These are phyloP conservation scores for Penicillium diatomitis DNA, from an alignment of 495 filamentous ascomycete genomes.

Conservation along the genomic window DNA sequence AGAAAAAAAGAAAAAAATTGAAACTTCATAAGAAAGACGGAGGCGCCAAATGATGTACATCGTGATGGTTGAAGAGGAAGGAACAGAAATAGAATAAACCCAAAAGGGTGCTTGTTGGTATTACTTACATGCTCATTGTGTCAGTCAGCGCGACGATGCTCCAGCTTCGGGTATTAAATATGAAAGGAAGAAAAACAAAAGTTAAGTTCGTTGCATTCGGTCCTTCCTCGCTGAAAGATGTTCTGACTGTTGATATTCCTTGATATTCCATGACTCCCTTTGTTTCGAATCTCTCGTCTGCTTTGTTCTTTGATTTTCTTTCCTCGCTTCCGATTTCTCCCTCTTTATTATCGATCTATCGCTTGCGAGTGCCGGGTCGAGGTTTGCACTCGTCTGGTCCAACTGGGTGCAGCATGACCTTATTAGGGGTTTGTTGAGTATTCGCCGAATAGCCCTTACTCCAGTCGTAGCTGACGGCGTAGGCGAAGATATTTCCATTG, in stretches of 20 bases:
- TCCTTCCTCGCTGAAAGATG: no score
- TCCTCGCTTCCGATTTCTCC: slow-evolving; percentile 1
- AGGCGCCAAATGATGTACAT: no score
- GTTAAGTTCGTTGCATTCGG: no score
- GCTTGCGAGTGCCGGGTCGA: slow-evolving; percentile 59
- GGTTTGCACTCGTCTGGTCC: slow-evolving; percentile 74
- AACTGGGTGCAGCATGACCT: slow-evolving; percentile 81
- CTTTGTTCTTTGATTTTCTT: not conserved
- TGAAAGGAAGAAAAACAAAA: no score
- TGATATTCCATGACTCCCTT: no score
- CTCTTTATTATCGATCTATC: slow-evolving; percentile 32
- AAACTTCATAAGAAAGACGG: no score
- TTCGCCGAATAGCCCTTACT: slow-evolving; percentile 76
- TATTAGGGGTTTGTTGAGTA: slow-evolving; percentile 59
- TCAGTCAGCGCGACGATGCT: slow-evolving; percentile 7
- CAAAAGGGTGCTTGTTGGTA: not conserved
- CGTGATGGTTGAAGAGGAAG: no score
- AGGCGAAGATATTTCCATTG: slow-evolving; percentile 75
- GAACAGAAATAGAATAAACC: slow-evolving; percentile 2
- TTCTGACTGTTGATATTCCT: no score
- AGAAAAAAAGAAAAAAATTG: no score
- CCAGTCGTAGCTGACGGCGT: slow-evolving; percentile 92
- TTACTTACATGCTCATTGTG: slow-evolving; percentile 28
- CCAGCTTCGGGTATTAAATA: not conserved
- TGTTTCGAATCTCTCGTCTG: not conserved